Base-by-base conservation (phyloP, 2,329 filamentous ascomycete species). In the Simplicillium sp. region DNA sequence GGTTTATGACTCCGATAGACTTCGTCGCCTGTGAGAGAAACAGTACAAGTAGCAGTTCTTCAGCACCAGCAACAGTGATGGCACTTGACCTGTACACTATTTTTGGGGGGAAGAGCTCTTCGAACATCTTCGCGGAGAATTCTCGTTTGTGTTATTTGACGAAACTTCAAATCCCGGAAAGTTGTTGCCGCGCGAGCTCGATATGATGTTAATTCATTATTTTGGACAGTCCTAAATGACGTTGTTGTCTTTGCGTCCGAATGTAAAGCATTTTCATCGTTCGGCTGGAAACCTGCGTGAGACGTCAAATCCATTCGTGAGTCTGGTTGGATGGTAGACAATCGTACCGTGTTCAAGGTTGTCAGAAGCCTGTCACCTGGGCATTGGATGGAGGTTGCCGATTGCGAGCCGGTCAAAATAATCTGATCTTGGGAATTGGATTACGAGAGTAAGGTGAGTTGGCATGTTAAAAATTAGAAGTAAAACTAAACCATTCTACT, bases 191-290 rank as follows among this genome's bases (percentile, higher is more conserved):
- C 61, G 1, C 55, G 72, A 16, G 74, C 78, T 50, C 64, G 73
- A 1, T 77, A 68, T 50, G 74, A 73, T 5, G 70, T 77, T 49
- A 77, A 78, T 51, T 71, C 73, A 3, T 58, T 77, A 17, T 70
- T 72, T 44, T 77, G 66, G 56, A 74, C 70, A 0, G 44, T 64
- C 2, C 46, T 60, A 2, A 53, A 54, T 7, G 58, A 55, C 7
- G 54, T 58, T 41, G 41, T 77, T 6, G 52, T 76, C 11, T 52
- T 76, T 0, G 70, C 71, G 8, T 59, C 71, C 1, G 74, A 79
- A 50, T 65, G 66, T 44, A 78, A 77, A 49, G 71, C 67, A 0
- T 73, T 77, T 48, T 47, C 69, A 33, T 54, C 68, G 1, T 50
- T 74, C 41, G 68, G 71, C 1, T 71, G 71, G 71, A 50, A 63